phyloP scores from a whole-genome alignment of 2,329 filamentous ascomycete genomes.

The Verticillium nonalfalfae region DNA sequence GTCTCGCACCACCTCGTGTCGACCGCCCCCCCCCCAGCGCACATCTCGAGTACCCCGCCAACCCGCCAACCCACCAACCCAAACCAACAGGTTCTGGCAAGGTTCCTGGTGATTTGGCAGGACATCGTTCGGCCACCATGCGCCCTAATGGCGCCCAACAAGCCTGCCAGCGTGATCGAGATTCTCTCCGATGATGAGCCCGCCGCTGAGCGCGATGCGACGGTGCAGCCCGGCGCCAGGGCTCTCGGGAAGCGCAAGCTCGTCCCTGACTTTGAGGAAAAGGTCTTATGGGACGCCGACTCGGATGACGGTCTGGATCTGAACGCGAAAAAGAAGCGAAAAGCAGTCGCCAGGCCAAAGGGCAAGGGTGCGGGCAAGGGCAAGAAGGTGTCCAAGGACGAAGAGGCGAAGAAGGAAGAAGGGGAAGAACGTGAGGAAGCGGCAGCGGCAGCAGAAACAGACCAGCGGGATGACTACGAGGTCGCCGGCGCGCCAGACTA shows the following conservation, averaged over 20 bases:
- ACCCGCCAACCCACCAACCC: neutral
- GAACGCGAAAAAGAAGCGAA: constrained; percentile 46
- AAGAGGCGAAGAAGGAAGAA: constrained; percentile 16
- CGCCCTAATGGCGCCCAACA: neutral
- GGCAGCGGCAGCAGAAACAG: neutral
- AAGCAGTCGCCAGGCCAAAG: constrained; percentile 16
- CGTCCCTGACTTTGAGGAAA: constrained; percentile 29
- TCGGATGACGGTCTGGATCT: constrained; percentile 49
- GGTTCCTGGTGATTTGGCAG: neutral
- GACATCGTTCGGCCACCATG: neutral
- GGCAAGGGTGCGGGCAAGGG: constrained; percentile 37
- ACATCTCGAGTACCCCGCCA: neutral
- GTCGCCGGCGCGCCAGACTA: constrained; percentile 66
- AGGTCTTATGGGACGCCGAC: constrained; percentile 51
- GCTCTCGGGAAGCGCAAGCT: constrained; percentile 29
- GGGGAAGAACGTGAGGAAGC: constrained; percentile 15
- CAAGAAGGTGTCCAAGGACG: constrained; percentile 22
- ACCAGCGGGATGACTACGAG: constrained; percentile 28
- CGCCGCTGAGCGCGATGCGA: neutral
- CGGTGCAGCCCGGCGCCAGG: constrained; percentile 1
- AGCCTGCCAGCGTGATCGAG: neutral
- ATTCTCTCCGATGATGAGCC: constrained; percentile 2
- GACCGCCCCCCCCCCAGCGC: neutral
- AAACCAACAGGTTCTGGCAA: neutral
- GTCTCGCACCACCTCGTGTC: neutral